Conservation (phyloP, 2,329 filamentous ascomycete species). For the Nigrospora osmanthi region DNA sequence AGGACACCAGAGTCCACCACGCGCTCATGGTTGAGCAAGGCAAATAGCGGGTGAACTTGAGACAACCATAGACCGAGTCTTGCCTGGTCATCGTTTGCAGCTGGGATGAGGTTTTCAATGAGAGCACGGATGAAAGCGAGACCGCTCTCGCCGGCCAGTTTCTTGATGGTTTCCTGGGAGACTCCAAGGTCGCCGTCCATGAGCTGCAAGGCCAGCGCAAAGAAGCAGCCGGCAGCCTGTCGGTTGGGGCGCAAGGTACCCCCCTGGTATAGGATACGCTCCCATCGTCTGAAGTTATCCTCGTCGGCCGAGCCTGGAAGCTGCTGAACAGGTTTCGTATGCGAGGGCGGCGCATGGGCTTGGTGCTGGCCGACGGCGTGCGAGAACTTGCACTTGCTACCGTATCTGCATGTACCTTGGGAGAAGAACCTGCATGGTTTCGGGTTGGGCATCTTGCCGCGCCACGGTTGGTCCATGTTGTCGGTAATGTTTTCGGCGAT, state of each 20-base stretch:
- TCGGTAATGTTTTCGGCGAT: too few species aligned
- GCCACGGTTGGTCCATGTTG: too few species aligned
- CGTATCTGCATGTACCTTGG: not conserved
- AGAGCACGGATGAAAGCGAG: slow-evolving; percentile 18
- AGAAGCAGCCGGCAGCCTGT: slow-evolving; percentile 13
- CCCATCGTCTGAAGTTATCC: slow-evolving; percentile 39
- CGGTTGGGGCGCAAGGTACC: not conserved
- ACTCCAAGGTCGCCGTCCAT: slow-evolving; percentile 21
- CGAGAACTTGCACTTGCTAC: not conserved
- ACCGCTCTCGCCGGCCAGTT: slow-evolving; percentile 18
- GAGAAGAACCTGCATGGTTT: not conserved
- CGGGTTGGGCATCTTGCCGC: too few species aligned
- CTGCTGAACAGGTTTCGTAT: not conserved
- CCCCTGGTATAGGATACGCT: slow-evolving; percentile 7
- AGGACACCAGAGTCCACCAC: slow-evolving; percentile 28
- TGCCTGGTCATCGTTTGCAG: not conserved
- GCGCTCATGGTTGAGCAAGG: slow-evolving; percentile 23
- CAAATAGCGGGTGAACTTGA: slow-evolving; percentile 23
- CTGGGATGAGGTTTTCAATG: slow-evolving; percentile 13
- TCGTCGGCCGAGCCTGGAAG: slow-evolving; percentile 23
- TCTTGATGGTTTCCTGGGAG: slow-evolving; percentile 19
- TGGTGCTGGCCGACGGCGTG: not conserved
- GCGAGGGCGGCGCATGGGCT: not conserved
- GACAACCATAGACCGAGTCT: slow-evolving; percentile 13
- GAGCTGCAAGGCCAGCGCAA: slow-evolving; percentile 18